Base-by-base conservation (phyloP, 768 basidiomycete genomes). In the Albatrellus ellisii region DNA sequence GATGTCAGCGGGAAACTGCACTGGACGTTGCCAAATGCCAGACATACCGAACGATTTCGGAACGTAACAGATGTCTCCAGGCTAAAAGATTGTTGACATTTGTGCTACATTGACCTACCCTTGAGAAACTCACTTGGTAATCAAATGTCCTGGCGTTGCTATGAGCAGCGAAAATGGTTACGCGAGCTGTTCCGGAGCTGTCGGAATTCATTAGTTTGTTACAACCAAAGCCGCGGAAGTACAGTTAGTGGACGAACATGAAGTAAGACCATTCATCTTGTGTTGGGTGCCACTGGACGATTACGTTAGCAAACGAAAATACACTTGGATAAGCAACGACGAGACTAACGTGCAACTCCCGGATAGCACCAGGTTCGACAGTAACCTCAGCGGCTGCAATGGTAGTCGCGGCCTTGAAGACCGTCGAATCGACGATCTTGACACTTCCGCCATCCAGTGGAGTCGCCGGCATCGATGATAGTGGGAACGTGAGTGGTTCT, bases 191-290 rank as follows among this genome's bases (percentile, higher is more conserved):
- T 3, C 76, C 78, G 54, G 69, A 65, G 28, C 74, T 79, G 45
- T 8, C 14, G 14, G 20, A 22, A 14, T 35, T 22, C 41, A n/a
- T n/a, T 36, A 41, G 46, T 26, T 36, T 44, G 22, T 41, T 34
- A 48, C 20, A 32, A 36, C 4, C 28, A 11, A 10, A 7, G n/a
- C 20, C 10, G 14, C 20, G 10, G 14, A 17, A 39, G 44, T 27
- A 53, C 47, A 59, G 38, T 46, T 42, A 39, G 18, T 35, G n/a
- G n/a, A 59, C 63, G 42, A 53, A 73, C 73, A 77, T 40, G 62
- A 63, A 70, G 53, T 66, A 73, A 40, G 58, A 64, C 77, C 77
- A 79, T 58, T 79, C 77, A 45, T 77, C 73, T 50, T 75, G 63
- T 9, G 72, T 74, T 6, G 79, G 79, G 48, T 81, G 79, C 79